Conservation (phyloP, 352 stramenopile genomes). For the Globisporangium rhizosaccharum region DNA sequence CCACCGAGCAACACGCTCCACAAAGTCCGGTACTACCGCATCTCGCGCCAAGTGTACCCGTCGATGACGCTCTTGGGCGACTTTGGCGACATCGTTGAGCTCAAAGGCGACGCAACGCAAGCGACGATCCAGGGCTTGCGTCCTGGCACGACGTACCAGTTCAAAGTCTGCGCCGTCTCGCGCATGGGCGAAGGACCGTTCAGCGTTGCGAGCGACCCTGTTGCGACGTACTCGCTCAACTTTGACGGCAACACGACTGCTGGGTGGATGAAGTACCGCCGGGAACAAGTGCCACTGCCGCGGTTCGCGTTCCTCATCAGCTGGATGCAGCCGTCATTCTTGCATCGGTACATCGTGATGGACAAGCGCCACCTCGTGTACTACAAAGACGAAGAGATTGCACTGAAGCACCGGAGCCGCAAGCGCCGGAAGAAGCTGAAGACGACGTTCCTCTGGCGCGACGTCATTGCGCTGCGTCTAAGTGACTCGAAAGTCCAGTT, state of each 20-base stretch:
- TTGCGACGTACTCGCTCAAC: constrained; percentile 67
- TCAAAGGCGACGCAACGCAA: constrained; percentile 47
- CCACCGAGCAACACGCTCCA: constrained; percentile 54
- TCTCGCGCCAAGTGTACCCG: constrained; percentile 72
- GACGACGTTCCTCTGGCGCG: constrained; percentile 62
- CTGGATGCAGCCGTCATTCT: constrained; percentile 68
- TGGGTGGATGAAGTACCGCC: constrained; percentile 84
- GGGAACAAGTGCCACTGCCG: constrained; percentile 46
- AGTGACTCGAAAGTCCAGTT: constrained; percentile 75
- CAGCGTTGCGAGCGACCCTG: constrained; percentile 61
- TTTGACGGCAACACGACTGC: constrained; percentile 68
- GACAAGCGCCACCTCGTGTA: constrained; percentile 69
- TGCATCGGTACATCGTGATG: constrained; percentile 81
- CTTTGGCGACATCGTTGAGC: constrained; percentile 74
- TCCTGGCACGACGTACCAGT: constrained; percentile 78
- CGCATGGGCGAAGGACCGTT: constrained; percentile 85
- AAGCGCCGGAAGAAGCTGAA: constrained; percentile 75
- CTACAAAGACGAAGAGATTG: constrained; percentile 78
- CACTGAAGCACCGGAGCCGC: constrained; percentile 71
- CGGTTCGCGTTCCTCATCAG: constrained; percentile 45
- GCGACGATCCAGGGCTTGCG: constrained; percentile 71
- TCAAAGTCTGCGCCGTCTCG: constrained; percentile 81
- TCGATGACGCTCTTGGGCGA: constrained; percentile 80
- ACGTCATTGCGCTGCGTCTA: constrained; percentile 55
- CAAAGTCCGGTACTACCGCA: constrained; percentile 81